Evolutionary conservation across 1,139 yeast species (phyloP), one percentile per base, ranked within the genome.

Genomic region (Saccharomycopsis phalli): DNA sequence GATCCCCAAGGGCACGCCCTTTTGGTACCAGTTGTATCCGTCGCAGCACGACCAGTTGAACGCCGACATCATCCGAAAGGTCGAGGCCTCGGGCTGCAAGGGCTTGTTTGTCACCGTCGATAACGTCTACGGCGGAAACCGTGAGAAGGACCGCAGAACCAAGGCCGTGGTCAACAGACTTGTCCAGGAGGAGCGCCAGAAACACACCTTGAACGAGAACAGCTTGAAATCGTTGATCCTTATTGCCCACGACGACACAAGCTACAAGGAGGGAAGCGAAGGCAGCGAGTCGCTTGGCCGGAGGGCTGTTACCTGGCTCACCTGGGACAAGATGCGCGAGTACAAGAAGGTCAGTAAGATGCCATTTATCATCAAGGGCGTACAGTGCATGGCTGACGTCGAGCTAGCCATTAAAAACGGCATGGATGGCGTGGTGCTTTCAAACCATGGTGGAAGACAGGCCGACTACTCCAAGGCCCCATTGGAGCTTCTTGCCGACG

Each of bases 371-470:
- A 61, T 74, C 47, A 74, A 74, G 51, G 80, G 80, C 17, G 64
- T 74, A 27, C 79, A 73, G 52, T 58, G 72, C 6, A 68, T 70
- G 20, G 76, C 70, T 40, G 80, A 74, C 50, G 68, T 73, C 13
- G 51, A 54, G 45, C 75, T 78, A 6, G 66, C 69, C 19, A 61
- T 64, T 4, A 74, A 73, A 46, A 51, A 62, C 47, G 74, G 74
- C 1, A 66, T 70, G n/a, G 69, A 67, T 32, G 79, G 77, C 7
- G 66, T 71, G 34, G 67, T 73, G 3, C 54, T 73, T 28, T 70
- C 77, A n/a, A 73, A 72, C 49, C 78, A 73, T 49, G 79, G 79
- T 26, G 79, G 79, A 20, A 57, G 79, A 43, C 78, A 73, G 52
- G 60, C 72, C 40, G 79, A 73, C 46, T 70, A 61, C 45, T 63